Base-by-base conservation (phyloP, 768 basidiomycete species). In the Boletus subcaerulescens region DNA sequence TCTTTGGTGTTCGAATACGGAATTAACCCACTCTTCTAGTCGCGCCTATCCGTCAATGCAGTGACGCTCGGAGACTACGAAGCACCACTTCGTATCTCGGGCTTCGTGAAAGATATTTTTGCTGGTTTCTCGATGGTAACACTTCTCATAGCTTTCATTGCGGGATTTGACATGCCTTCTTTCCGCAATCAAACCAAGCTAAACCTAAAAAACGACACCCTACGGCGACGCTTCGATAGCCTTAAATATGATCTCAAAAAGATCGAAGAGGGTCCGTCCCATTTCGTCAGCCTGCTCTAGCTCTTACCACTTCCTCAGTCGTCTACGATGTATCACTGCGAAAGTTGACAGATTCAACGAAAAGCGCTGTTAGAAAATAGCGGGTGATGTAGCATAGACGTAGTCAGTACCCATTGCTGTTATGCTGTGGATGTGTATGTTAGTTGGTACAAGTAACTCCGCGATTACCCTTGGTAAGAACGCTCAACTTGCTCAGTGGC, bases 231-330 rank as follows among this genome's bases (percentile, higher is more conserved):
- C 50, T 93, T 88, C 64, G 90, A 92, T 64, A 83, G 87, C 58
- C 74, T 92, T 33, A 92, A 93, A 64, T 93, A 92, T 58, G 91
- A 91, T 65, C 80, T 93, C 57, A 91, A 91, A 69, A 91, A 91
- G 63, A 87, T 93, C 17, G 90, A 92, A 73, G 91, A 92, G 84
- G 90, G 91, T 82, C 52, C 45, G 75, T 60, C 29, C 24, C 15
- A 45, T 42, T n/a, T 43, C 50, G 46, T 35, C 33, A 15, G 32
- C 35, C 32, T 44, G 50, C 38, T 52, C 44, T 31, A 24, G 32
- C n/a, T 41, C 57, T 44, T 41, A 18, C 26, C 20, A 13, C 39
- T 51, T 24, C 36, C 53, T 20, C 58, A 93, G 90, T 93, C 46
- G 91, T 92, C 2, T 93, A 93, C 63, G 91, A 93, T 67, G 83